Base-by-base conservation (phyloP, 495 filamentous ascomycete genomes). In the Niebla homalea region DNA sequence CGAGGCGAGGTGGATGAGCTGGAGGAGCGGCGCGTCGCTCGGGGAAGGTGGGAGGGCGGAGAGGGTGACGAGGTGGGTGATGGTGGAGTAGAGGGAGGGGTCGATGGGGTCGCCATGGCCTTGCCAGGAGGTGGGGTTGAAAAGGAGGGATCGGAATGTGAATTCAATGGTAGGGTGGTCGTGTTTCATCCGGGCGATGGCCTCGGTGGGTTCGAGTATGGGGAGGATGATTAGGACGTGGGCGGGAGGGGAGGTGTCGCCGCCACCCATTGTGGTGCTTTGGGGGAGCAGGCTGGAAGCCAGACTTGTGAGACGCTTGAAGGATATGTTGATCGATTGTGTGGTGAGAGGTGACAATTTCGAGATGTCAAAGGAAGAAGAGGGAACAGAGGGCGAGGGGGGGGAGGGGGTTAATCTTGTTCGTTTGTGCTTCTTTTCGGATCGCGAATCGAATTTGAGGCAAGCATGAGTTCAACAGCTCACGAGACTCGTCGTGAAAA, bases 1-100 rank as follows among this genome's bases (percentile, higher is more conserved):
- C 41, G 76, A 82, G 59, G 79, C 72, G 21, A 87, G 70, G 55
- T 94, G 88, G 35, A 94, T 77, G 40, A 87, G 64, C 55, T 83
- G 63, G 22, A 81, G 79, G 10, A 70, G 74, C 5, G 36, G 40
- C n/a, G 21, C 42, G 21, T 3, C 54, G 61, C 32, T 62, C 56
- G 23, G 55, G 57, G 57, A 45, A 16, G 57, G 50, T 5, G 78
- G 79, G 20, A 89, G 62, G 45, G 70, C 56, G 14, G 63, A 60
- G 18, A 80, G 73, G 0, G 83, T 85, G 37, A 77, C 63, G 11
- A 87, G 68, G 20, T 88, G 68, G 2, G 79, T 86, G 19, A 40
- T 37, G 20, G 11, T 6, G 10, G 22, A 20, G 29, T 38, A 49
- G 15, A 42, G 22, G 32, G 43, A 36, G 2, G 25, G 53, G 25